Conservation (phyloP, 1,139 yeast genomes). For the Kodamaea ohmeri region DNA sequence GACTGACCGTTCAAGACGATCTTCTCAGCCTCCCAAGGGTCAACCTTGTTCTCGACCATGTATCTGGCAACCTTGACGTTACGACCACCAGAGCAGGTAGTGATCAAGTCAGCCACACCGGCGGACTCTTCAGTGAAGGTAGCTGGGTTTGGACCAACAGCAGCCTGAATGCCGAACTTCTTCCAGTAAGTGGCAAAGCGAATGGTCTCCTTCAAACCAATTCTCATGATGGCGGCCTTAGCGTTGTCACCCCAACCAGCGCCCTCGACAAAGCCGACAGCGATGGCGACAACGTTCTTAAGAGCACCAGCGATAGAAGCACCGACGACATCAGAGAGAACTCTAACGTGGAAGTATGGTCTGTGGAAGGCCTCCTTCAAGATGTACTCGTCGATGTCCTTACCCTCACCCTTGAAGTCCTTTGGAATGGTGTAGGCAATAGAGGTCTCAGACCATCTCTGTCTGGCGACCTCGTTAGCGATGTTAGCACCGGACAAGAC, state of each 20-base stretch:
- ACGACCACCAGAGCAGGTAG: conserved; percentile 96
- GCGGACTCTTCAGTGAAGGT: conserved; percentile 91
- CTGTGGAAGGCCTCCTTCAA: conserved; percentile 84
- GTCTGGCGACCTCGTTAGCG: conserved; percentile 91
- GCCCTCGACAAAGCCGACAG: conserved; percentile 95
- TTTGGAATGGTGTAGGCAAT: conserved; percentile 77
- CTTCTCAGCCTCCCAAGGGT: conserved; percentile 78
- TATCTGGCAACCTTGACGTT: conserved; percentile 84
- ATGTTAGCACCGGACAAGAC: conserved; percentile 93
- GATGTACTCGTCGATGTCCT: conserved; percentile 67
- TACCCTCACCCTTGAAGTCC: conserved; percentile 68
- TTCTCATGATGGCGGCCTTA: conserved; percentile 91
- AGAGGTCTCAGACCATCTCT: conserved; percentile 93
- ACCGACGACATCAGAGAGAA: conserved; percentile 87
- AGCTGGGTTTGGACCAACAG: conserved; percentile 64
- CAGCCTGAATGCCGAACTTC: conserved; percentile 67
- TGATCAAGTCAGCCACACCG: conserved; percentile 95
- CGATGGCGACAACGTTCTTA: conserved; percentile 88
- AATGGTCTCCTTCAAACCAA: conserved; percentile 85
- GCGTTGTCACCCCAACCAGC: conserved; percentile 98
- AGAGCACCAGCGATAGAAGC: conserved; percentile 93
- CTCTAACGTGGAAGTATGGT: conserved; percentile 91
- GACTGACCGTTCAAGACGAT: conserved; percentile 86
- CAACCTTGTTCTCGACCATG: conserved; percentile 68
- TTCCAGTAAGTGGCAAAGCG: conserved; percentile 45